Conservation (phyloP, 1,284 basidiomycete species). For the Gastroboletus turbinatus region DNA sequence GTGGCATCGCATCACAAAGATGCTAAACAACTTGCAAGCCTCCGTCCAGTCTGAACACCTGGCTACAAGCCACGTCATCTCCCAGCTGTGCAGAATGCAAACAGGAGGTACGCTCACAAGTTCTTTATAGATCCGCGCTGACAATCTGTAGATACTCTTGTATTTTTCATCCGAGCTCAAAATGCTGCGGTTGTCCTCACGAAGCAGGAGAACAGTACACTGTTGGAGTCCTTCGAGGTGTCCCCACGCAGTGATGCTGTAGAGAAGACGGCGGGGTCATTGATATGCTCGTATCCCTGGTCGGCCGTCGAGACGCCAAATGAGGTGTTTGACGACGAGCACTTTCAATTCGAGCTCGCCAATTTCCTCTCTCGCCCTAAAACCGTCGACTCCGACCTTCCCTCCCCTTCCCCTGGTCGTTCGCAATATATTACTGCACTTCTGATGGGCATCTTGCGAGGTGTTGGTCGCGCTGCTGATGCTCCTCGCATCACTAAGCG, state of each 20-base stretch:
- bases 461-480: conserved; percentile 18
- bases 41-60: conserved; percentile 8
- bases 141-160: conserved; percentile 21
- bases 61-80: background rate
- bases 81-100: conserved; percentile 17
- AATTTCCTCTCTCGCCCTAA: conserved; percentile 24
- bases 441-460: conserved; percentile 36
- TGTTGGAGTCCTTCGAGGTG: conserved; percentile 39
- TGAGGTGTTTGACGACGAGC: conserved; percentile 15
- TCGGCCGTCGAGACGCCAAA: conserved; percentile 29
- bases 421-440: conserved; percentile 38
- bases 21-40: conserved; percentile 19
- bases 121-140: background rate
- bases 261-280: conserved; percentile 21
- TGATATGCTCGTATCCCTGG: conserved; percentile 36
- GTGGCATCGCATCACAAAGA: conserved; percentile 15
- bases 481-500: conserved; percentile 31
- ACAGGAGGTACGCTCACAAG: conserved; percentile 10
- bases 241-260: conserved; percentile 8
- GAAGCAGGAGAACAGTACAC: conserved; percentile 13
- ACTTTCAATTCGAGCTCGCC: conserved; percentile 23
- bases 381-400: background rate
- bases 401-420: background rate
- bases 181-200: conserved; percentile 39
- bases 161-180: conserved; percentile 34